A percentile compares a stretch with the other conserved stretches of the same genome.
phyloP scores from a whole-genome alignment of 2,329 filamentous ascomycete genomes.

The Colletotrichum trifolii region DNA sequence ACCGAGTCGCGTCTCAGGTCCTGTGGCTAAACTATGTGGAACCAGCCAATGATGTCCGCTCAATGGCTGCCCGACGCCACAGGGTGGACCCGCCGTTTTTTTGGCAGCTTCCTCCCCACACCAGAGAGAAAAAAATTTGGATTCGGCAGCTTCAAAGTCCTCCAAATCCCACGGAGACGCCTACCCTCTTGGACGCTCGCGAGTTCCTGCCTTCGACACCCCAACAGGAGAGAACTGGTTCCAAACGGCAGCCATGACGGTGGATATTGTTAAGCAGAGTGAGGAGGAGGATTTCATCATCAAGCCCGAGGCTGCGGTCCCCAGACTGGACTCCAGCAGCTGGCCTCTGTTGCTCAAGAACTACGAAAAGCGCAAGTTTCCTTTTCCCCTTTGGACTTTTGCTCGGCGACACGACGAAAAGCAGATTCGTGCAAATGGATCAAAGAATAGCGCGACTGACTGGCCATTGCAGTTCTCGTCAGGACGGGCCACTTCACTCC shows the following conservation, averaged over 20 bases:
- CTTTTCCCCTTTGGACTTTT: constrained; percentile 16
- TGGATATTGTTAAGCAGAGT: constrained; percentile 57
- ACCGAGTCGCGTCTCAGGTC: constrained; percentile 30
- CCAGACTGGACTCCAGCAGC: constrained; percentile 83
- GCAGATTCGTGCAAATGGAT: constrained; percentile 8
- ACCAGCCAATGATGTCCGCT: constrained; percentile 11
- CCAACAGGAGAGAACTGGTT: not conserved
- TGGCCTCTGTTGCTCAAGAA: constrained; percentile 97
- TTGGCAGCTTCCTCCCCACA: constrained; percentile 37
- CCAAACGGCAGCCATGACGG: constrained; percentile 50
- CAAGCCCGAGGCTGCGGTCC: constrained; percentile 87
- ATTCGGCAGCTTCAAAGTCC: constrained; percentile 39
- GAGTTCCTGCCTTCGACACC: constrained; percentile 33
- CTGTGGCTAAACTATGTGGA: constrained; percentile 21
- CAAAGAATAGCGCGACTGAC: constrained; percentile 40
- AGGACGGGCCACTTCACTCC: constrained; percentile 97
- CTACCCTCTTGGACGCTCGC: constrained; percentile 30
- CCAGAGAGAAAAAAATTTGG: constrained; percentile 39
- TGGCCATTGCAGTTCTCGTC: constrained; percentile 76
- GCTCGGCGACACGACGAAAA: not conserved
- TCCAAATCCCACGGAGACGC: constrained; percentile 27
- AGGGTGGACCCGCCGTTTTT: constrained; percentile 21
- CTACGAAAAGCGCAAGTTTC: constrained; percentile 84
- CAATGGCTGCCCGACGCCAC: constrained; percentile 31
- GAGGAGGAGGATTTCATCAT: constrained; percentile 83